Evolutionary conservation across 1,139 yeast species (phyloP), one percentile per base, ranked within the genome.

Genomic region (Torulaspora pretoriensis): DNA sequence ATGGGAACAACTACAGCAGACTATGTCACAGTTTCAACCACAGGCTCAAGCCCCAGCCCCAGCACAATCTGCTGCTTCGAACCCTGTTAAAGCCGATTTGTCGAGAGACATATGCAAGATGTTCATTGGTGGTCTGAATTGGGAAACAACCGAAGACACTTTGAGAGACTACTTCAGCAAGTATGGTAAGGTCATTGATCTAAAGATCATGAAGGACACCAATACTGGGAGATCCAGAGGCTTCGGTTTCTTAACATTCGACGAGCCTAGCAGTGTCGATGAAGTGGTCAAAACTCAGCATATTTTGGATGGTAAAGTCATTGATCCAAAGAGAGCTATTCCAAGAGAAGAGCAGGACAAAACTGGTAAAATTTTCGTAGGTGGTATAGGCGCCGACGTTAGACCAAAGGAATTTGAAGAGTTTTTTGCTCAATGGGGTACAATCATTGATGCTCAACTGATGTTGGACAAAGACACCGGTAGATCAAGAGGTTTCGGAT

Each of bases 401-500:
- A 89, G 90, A 54, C 97, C 95, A 60, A 79, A 78, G 53, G 97
- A 92, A 57, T 94, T 92, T 67, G 84, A 84, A 64, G 82, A 78
- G 39, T 90, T 87, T 67, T 92, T 92, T 64, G 80, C 89, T 42
- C 86, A 84, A 67, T 92, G 85, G 67, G 98, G 98, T 58, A 81
- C 82, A 38, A 94, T 92, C 50, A 86, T 92, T 56, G 98, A 94
- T 69, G 96, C 97, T 37, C 97, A 92, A 68, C 77, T 92, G 54
- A 92, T 92, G 99, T 79, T 94, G 59, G 97, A 92, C 68, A 94
- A 92, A 68, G 97, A 92, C 65, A 88, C 97, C 6, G 98, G 98
- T 48, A 80, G 96, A 63, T 90, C 97, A 3, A 78, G 98, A 71
- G 99, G 99, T 24, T 92, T 92, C 67, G 99, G 99, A 0, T 92